phyloP scores from a whole-genome alignment of 768 basidiomycete species.

The Agaricus sinodeliciosus region DNA sequence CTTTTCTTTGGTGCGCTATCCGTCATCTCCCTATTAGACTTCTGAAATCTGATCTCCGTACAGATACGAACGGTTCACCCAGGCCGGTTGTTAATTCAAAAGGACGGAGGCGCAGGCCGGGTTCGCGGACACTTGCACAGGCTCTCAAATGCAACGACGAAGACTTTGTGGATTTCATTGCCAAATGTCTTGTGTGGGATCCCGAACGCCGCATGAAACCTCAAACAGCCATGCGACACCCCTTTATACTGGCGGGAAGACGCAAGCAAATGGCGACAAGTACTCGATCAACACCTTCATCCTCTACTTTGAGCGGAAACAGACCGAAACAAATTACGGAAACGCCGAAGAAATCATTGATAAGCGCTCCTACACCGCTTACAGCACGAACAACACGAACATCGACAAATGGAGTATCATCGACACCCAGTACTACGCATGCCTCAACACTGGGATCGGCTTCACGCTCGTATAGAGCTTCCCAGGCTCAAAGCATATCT shows the following conservation, averaged over 20 bases:
- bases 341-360: constrained; percentile 86
- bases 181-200: constrained; percentile 98
- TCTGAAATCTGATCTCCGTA: constrained; percentile 9
- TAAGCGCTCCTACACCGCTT: constrained; percentile 83
- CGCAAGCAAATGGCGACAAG: constrained; percentile 42
- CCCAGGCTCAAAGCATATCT: constrained; percentile 63
- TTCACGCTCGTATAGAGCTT: constrained; percentile 60
- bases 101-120: constrained; percentile 87
- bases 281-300: constrained; percentile 50
- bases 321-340: constrained; percentile 50
- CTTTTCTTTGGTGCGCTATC: constrained; percentile 83
- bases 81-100: constrained; percentile 95
- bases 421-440: constrained; percentile 56
- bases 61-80: constrained; percentile 91
- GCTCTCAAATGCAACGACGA: constrained; percentile 92
- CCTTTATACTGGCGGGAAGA: constrained; percentile 66
- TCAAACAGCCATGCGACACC: constrained; percentile 85
- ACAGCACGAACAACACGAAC: constrained; percentile 70
- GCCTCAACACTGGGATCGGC: constrained; percentile 53
- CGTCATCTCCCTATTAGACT: neutral
- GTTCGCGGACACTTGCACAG: constrained; percentile 82
- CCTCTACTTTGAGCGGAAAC: constrained; percentile 47
- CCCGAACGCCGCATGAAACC: constrained; percentile 95
- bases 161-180: constrained; percentile 92
- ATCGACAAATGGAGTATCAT: constrained; percentile 41